A percentile compares a stretch with the other conserved stretches of the same genome.
These are phyloP conservation scores for Plasmodium sp. DNA, from an alignment of 169 alveolate genomes.

Conservation along the genomic window DNA sequence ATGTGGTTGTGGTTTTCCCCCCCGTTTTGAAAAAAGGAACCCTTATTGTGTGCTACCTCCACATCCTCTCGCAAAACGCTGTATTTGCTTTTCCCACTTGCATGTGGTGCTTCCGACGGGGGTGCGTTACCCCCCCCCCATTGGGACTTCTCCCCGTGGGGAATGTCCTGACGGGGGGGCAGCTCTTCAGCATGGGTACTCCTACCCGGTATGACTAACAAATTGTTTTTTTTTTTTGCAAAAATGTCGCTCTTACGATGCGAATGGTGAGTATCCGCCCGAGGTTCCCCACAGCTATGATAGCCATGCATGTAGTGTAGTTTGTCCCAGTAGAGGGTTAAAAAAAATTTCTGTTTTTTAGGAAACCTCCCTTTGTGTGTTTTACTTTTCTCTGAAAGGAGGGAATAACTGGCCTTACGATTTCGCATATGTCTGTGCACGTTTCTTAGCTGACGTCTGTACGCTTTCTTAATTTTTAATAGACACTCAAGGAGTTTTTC, in stretches of 20 bases:
- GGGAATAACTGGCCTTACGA: background rate
- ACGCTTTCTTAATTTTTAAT: conserved; percentile 2
- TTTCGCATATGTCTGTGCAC: background rate
- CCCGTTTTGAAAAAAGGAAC: background rate
- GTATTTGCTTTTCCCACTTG: background rate
- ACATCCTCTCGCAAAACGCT: background rate
- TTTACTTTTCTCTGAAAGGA: background rate
- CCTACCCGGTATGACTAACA: background rate
- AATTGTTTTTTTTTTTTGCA: background rate
- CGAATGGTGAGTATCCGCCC: background rate
- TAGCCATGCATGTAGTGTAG: background rate
- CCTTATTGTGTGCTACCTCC: background rate
- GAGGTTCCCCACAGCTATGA: background rate
- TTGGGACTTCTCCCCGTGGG: background rate
- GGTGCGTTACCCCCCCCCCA: background rate
- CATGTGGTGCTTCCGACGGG: background rate
- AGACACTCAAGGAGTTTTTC: conserved; percentile 42
- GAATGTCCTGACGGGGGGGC: background rate
- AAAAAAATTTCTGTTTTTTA: conserved; percentile 21
- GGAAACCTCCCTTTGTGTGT: conserved; percentile 4
- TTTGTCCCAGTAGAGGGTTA: conserved; percentile 26
- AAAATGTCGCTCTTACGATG: background rate
- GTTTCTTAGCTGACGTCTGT: conserved; percentile 23
- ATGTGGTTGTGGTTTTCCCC: background rate
- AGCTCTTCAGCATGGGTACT: background rate